A percentile compares a stretch with the other conserved stretches of the same genome.
Evolutionary conservation across 495 filamentous ascomycete species (phyloP).

Genomic region (Xylaria nigripes): DNA sequence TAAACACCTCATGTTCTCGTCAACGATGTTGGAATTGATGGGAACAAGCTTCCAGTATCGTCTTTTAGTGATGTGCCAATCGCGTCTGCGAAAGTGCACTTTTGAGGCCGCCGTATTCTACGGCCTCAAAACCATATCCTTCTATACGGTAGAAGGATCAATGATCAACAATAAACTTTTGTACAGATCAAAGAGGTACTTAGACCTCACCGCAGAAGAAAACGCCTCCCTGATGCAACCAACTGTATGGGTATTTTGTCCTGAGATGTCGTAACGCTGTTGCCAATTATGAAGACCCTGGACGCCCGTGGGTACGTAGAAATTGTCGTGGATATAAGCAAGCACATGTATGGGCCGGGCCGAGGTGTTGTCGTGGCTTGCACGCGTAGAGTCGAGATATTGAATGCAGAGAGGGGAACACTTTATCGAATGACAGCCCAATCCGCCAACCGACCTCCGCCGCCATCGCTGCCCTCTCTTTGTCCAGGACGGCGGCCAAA

Average conservation of each 20-base stretch:
- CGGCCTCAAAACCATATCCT: neutral
- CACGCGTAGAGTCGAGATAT: slow-evolving; percentile 8
- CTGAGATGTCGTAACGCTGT: slow-evolving; percentile 10
- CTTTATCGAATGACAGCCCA: slow-evolving; percentile 61
- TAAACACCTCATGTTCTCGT: neutral
- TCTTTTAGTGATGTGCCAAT: neutral
- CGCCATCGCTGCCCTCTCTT: slow-evolving; percentile 42
- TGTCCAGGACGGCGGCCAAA: slow-evolving; percentile 61
- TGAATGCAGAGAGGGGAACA: neutral
- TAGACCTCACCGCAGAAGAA: neutral
- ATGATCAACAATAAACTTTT: neutral
- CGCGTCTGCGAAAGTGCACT: neutral
- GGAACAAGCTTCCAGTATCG: neutral
- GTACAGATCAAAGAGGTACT: slow-evolving; percentile 5
- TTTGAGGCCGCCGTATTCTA: neutral
- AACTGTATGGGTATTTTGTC: slow-evolving; percentile 6
- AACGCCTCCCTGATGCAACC: slow-evolving; percentile 10
- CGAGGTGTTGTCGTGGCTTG: neutral
- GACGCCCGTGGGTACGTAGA: neutral
- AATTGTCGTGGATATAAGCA: slow-evolving; percentile 10
- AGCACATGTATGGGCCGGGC: slow-evolving; percentile 6
- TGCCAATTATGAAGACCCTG: slow-evolving; percentile 1
- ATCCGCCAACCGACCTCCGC: slow-evolving; percentile 52
- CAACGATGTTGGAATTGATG: neutral
- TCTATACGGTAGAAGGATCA: neutral